Conservation (phyloP, 2,329 filamentous ascomycete species). For the Penicillium sp. region DNA sequence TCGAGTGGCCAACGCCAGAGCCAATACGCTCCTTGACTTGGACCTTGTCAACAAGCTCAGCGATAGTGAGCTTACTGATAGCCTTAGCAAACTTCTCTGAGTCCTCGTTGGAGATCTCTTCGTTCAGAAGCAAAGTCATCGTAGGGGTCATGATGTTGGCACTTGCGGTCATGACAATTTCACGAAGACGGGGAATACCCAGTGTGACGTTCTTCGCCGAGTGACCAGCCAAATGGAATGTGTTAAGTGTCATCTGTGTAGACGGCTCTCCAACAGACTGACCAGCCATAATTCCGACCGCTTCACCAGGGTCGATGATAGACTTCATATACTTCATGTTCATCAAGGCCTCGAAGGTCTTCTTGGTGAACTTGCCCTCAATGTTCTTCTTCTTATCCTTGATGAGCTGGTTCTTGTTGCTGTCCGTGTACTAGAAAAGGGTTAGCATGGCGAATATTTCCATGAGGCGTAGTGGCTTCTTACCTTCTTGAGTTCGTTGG, state of each 20-base stretch:
- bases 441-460: slow-evolving; percentile 17
- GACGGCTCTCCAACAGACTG: slow-evolving; percentile 97
- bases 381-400: slow-evolving; percentile 59
- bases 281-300: slow-evolving; percentile 92
- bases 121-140: slow-evolving; percentile 71
- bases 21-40: slow-evolving; percentile 79
- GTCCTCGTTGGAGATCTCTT: slow-evolving; percentile 68
- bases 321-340: slow-evolving; percentile 92
- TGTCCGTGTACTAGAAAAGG: slow-evolving; percentile 67
- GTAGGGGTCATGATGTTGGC: slow-evolving; percentile 82
- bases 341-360: slow-evolving; percentile 79
- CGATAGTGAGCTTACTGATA: slow-evolving; percentile 81
- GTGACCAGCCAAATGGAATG: slow-evolving; percentile 98
- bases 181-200: slow-evolving; percentile 93
- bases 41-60: slow-evolving; percentile 79
- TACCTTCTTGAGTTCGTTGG: slow-evolving; percentile 64
- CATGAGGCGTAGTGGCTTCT: slow-evolving; percentile 12
- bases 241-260: slow-evolving; percentile 99
- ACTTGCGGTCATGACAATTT: slow-evolving; percentile 98
- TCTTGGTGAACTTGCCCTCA: slow-evolving; percentile 55
- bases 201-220: slow-evolving; percentile 98
- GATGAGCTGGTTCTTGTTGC: slow-evolving; percentile 65
- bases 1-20: slow-evolving; percentile 64
- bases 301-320: slow-evolving; percentile 90
- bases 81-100: slow-evolving; percentile 84